Base-by-base conservation (phyloP, 768 basidiomycete species). In the Calocybe indica region DNA sequence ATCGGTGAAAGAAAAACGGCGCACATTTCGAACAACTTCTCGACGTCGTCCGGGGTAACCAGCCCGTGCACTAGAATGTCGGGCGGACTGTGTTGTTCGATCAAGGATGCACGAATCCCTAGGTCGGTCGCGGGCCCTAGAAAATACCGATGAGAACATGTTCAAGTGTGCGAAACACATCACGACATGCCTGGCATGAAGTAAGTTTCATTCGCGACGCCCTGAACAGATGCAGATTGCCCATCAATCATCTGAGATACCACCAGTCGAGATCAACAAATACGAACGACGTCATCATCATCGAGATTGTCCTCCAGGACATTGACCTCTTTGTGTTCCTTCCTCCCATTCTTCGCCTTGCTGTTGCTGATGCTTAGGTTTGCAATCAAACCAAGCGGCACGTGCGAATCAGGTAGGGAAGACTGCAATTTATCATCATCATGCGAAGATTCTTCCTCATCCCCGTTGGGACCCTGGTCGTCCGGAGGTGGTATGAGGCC, bases 1-100 rank as follows among this genome's bases (percentile, higher is more conserved):
- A 14, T 43, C 14, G 15, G 12, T 42, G 9, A 48, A 53, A 28
- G 35, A 39, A 32, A 35, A 22, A 34, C 10, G 43, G 48, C 10
- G 51, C 88, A 89, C 86, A 92, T 88, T 32, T 87, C 74, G 54
- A 92, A 92, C n/a, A 92, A 64, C 53, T 83, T 83, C 49, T 90
- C 84, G 2, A 91, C 88, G 51, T 92, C 89, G 40, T 79, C 78
- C 0, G 84, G 78, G 1, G 80, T 82, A 33, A 92, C 86, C 14
- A 92, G 66, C 7, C 86, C 86, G 54, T 90, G 88, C 1, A 88
- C 77, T 37, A 92, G 59, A 47, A 92, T 89, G 55, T 90, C 88
- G 0, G 89, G 89, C 1, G 87, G 84, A 54, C 78, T 85, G 53
- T 88, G 84, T 49, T 78, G 82, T 56, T 89, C 87, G 40, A 90